phyloP scores from a whole-genome alignment of 192 early-diverging fungal genomes.

The Coemansia guatemalensis region DNA sequence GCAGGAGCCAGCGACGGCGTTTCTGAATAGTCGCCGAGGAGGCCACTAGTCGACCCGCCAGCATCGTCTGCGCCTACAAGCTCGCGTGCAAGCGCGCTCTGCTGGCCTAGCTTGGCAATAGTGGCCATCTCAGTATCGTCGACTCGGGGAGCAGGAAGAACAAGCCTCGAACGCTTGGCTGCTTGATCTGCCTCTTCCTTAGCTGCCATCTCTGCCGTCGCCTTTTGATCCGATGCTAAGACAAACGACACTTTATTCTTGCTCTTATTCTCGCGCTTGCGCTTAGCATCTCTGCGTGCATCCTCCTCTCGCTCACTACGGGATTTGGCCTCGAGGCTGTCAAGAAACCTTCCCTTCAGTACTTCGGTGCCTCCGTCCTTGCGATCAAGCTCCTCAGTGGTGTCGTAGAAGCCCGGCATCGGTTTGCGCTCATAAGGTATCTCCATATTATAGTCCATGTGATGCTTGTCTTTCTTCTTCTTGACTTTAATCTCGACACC shows the following conservation, averaged over 20 bases:
- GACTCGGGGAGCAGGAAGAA: constrained; percentile 90
- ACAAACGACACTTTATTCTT: constrained; percentile 60
- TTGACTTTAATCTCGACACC: constrained; percentile 82
- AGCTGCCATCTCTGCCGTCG: constrained; percentile 35
- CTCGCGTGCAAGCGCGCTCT: constrained; percentile 71
- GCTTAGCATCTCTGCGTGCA: constrained; percentile 75
- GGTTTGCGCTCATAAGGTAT: constrained; percentile 92
- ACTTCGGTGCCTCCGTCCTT: constrained; percentile 58
- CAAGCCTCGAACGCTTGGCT: constrained; percentile 71
- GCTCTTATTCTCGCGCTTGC: constrained; percentile 60
- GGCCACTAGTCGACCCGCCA: constrained; percentile 58
- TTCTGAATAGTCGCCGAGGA: constrained; percentile 74
- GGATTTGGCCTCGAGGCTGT: constrained; percentile 85
- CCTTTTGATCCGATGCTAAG: constrained; percentile 23
- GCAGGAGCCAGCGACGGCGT: constrained; percentile 48
- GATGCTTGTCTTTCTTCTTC: constrained; percentile 62
- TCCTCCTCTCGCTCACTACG: constrained; percentile 81
- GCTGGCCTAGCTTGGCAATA: constrained; percentile 86
- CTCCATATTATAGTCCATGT: constrained; percentile 95
- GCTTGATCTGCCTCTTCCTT: constrained; percentile 69
- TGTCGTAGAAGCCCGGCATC: constrained; percentile 90
- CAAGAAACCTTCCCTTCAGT: constrained; percentile 67
- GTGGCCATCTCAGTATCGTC: constrained; percentile 87
- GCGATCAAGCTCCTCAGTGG: constrained; percentile 77
- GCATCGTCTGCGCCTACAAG: constrained; percentile 61